Base-by-base conservation (phyloP, 1,284 basidiomycete species). In the Trichosporon sp. region DNA sequence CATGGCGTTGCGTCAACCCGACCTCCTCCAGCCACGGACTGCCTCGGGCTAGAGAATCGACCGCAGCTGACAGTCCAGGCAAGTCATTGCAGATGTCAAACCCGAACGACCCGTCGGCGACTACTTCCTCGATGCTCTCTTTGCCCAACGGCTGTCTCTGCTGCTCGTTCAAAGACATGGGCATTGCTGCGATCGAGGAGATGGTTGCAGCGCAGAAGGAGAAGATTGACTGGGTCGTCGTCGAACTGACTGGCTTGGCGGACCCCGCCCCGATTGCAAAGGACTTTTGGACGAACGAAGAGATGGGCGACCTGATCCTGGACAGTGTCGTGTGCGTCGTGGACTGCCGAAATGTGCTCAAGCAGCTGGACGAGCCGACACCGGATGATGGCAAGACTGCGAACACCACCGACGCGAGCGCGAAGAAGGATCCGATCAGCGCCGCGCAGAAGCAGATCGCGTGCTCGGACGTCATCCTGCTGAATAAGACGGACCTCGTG, bases 91-190 rank as follows among this genome's bases (percentile, higher is more conserved):
- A 82, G 72, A 87, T 96, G 12, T 88, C 91, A 1, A 91, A 91
- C 66, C 78, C 79, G 0, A 73, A 75, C 5, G 77, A 77, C 56
- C 76, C 78, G 0, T 63, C 86, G 0, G 77, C 78, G 10, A 77
- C 78, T 16, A 78, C 77, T 2, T 72, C 76, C 76, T 40, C 35
- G 31, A 89, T 95, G 77, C 88, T 96, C 14, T 92, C 95, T 74
- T 87, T 96, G 0, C 90, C 94, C 1, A 97, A 98, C 80, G 95
- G 95, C 10, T 97, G 95, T 82, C 83, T 98, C 26, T 97, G 95
- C 82, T 98, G 95, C 82, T 94, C 92, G 70, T 91, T 97, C 84
- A 95, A 96, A 79, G 94, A 97, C 81, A 87, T 89, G 14, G 95
- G 95, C 1, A 88, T 92, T 0, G 92, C 93, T 35, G 93, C 95